A percentile compares a stretch with the other conserved stretches of the same genome.
Conservation (phyloP, 2,329 filamentous ascomycete species). For the Fusarium sp. region DNA sequence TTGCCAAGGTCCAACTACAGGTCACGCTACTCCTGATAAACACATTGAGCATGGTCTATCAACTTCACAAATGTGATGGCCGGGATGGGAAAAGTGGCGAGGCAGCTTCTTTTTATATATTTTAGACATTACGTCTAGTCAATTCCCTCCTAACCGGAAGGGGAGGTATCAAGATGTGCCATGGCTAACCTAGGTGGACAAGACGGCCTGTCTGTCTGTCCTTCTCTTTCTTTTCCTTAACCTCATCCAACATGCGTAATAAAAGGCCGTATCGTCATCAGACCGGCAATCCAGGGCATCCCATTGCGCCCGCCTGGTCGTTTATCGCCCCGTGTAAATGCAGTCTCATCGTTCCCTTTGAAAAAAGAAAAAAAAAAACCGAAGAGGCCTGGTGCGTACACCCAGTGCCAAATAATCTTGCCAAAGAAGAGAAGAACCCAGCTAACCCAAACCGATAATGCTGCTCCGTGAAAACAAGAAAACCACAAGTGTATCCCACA, state of each 20-base stretch:
- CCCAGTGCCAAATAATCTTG: conserved; percentile 41
- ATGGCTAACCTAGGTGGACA: conserved; percentile 31
- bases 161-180: conserved; percentile 20
- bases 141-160: conserved; percentile 20
- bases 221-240: conserved; percentile 32
- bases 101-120: conserved; percentile 12
- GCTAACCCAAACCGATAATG: conserved; percentile 22
- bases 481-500: conserved; percentile 15
- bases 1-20: background rate
- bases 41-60: background rate
- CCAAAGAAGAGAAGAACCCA: conserved; percentile 24
- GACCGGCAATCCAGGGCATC: conserved; percentile 23
- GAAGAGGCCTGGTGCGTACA: conserved; percentile 43
- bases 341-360: conserved; percentile 25
- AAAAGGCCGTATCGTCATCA: conserved; percentile 40
- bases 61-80: background rate
- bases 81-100: background rate
- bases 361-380: conserved; percentile 10
- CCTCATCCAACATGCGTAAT: conserved; percentile 27
- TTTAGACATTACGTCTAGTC: conserved; percentile 43
- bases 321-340: conserved; percentile 33
- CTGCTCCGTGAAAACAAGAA: conserved; percentile 10
- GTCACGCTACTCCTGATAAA: background rate
- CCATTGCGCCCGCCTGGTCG: conserved; percentile 23
- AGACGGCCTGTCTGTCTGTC: conserved; percentile 19